Percentiles rank a stretch among this genome's conserved stretches.
These are phyloP conservation scores for Saccharomycopsis sp. DNA, from an alignment of 805 yeast genomes.

Conservation along the genomic window DNA sequence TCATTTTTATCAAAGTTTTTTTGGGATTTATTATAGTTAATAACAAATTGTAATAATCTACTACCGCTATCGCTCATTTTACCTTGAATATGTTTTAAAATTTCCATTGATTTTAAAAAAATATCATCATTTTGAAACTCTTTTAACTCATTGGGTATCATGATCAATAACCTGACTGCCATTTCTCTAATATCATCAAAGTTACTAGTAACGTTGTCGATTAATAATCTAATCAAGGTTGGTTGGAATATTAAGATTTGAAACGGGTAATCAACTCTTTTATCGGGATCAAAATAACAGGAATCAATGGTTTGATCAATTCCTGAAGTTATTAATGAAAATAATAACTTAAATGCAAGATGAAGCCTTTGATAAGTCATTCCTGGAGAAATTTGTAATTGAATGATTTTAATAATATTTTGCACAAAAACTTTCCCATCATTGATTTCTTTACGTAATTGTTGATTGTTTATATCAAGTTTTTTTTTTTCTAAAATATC, in stretches of 20 bases:
- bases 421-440: conserved; percentile 30
- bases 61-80: conserved; percentile 79
- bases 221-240: conserved; percentile 34
- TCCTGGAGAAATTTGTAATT: conserved; percentile 39
- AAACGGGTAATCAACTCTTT: conserved; percentile 40
- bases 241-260: conserved; percentile 32
- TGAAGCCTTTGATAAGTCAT: conserved; percentile 44
- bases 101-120: conserved; percentile 21
- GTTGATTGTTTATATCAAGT: neutral
- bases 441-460: conserved; percentile 22
- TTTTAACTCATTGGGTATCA: conserved; percentile 30
- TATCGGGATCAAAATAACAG: conserved; percentile 28
- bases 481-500: conserved; percentile 29
- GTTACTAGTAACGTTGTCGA: conserved; percentile 56
- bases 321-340: conserved; percentile 41
- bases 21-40: conserved; percentile 25
- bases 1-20: conserved; percentile 6
- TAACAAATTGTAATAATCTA: conserved; percentile 44
- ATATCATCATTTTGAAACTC: conserved; percentile 19
- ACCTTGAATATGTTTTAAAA: conserved; percentile 28
- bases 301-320: conserved; percentile 36
- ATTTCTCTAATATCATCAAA: conserved; percentile 65
- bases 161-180: conserved; percentile 36
- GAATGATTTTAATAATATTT: conserved; percentile 29
- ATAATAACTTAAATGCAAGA: conserved; percentile 38